Evolutionary conservation across 2,329 filamentous ascomycete genomes (phyloP), one percentile per base, ranked within the genome.

Genomic region (Seiridium unicorne): DNA sequence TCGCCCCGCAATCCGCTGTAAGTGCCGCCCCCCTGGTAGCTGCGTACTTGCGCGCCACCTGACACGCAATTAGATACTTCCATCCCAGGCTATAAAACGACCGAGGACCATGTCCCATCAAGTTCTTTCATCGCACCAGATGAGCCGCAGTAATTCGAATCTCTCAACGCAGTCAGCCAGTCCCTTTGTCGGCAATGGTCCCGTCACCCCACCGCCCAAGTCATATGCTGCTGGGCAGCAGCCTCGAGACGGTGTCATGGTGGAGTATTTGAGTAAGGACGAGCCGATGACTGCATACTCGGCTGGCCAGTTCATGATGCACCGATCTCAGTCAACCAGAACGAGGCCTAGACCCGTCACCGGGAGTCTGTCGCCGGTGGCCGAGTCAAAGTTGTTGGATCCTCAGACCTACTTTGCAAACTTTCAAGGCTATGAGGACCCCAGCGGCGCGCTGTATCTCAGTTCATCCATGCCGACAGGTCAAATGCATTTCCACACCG

Each of bases 141-240:
- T 82, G 80, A 73, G 75, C 65, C 78, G 80, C 59, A 76, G 73
- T 58, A 69, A 71, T 11, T 82, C 80, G 44, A 77, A 73, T 64
- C 71, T 74, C 38, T 78, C 78, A 8, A 74, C 76, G 34, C 70
- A 67, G 55, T 71, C 74, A 35, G 75, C 69, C 44, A 70, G 74
- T 51, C 76, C 78, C 42, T 80, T 79, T 58, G 70, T 70, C 61
- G 69, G 64, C 65, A 72, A 68, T 40, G 68, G 69, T 51, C 71
- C 72, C 58, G 70, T 77, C 63, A 72, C 76, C 3, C 72, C 72
- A 42, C 72, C 72, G 46, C 65, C 71, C 26, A 66, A 65, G 54
- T 66, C 67, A 40, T 68, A 69, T 35, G 65, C 63, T 31, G 34
- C 62, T 57, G 59, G 56, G 57, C 57, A 62, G 54, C 61, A 64